Base-by-base conservation (phyloP, 1,284 basidiomycete genomes). In the Heterobasidion parviporum region DNA sequence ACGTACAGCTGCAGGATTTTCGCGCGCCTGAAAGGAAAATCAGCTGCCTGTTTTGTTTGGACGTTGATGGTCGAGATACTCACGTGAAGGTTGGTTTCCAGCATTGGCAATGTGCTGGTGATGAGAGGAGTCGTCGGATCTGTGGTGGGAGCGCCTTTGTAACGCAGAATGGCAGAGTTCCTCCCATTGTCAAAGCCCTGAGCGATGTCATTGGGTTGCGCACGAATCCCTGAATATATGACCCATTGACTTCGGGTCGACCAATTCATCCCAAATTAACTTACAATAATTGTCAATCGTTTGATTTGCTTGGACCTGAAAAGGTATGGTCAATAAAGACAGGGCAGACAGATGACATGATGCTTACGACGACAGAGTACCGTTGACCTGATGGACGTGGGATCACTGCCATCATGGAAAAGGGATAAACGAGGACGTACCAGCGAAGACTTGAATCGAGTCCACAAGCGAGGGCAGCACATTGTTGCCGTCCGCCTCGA, bases 151-250 rank as follows among this genome's bases (percentile, higher is more conserved):
- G 81, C 81, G 7, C 76, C 75, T 1, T 46, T 57, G 59, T 85
- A 85, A 15, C 78, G 73, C 38, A 85, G 62, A 54, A 84, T 81
- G 1, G 80, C 82, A 26, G 71, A 71, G 61, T 79, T 79, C 43
- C 74, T 61, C 2, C 75, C 75, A 8, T 65, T 68, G 0, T 58
- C 63, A 56, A 75, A 32, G 20, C 53, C 54, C 14, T 34, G 54
- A 15, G 48, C 54, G 38, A 32, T 46, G 12, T 15, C n/a, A 32
- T 57, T 60, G 10, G 59, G 60, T 26, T 53, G 43, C 9, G 63
- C 57, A 26, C 62, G 61, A 26, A 65, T 66, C 65, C 63, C 63
- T 64, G 50, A n/a, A 26, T 15, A 9, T 18, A 5, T 18, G 9
- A 15, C 15, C 3, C 3, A 20, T 45, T 3, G 43, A 26, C 3